Base-by-base conservation (phyloP, 176 grass and related monocot species). In the Avena insularis region DNA sequence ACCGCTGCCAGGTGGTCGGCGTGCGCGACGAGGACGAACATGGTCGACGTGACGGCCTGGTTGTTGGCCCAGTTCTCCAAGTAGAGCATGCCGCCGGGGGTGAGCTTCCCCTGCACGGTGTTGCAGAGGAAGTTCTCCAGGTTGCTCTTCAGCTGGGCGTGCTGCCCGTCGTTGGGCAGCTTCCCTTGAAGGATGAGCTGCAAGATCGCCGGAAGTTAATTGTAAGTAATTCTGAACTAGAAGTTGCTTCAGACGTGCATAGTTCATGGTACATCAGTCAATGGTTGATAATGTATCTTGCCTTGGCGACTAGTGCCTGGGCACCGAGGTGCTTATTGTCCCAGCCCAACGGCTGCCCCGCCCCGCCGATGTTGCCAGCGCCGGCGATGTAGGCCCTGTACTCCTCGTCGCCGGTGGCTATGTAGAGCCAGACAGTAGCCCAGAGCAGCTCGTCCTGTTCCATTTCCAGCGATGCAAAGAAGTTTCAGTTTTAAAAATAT, bases 391-490 rank as follows among this genome's bases (percentile, higher is more conserved):
- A 86, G 6, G 27, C 54, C 19, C 69, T 69, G 91, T 95, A 92
- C 4, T 78, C 54, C 9, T 89, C 38, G 13, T 85, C 81, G 1
- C 79, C 80, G 71, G 96, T 98, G 63, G 93, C 90, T 2, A 67
- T 71, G 81, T 84, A 90, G 15, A 98, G 96, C 96, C 93, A 95
- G 11, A 72, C 84, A 5, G 93, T 86, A 12, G 91, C 91, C 93
- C 96, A 98, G 20, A 90, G 61, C 79, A 95, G 83, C 67, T 98
- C 93, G 86, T 98, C 96, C 93, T 95, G 86, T 77, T 19, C 13
- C 63, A 38, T 25, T 83, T 15, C 63, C 73, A 63, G 0, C 8
- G 64, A 77, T 6, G 4, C 9, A 43, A 10, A 77, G 3, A 56
- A 35, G 3, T 77, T 56, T 77, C 9, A 35, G 27, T 54, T 31